These are phyloP conservation scores for Ophiocordyceps camponoti-floridani DNA, from an alignment of 2,329 filamentous ascomycete species.

Conservation along the genomic window DNA sequence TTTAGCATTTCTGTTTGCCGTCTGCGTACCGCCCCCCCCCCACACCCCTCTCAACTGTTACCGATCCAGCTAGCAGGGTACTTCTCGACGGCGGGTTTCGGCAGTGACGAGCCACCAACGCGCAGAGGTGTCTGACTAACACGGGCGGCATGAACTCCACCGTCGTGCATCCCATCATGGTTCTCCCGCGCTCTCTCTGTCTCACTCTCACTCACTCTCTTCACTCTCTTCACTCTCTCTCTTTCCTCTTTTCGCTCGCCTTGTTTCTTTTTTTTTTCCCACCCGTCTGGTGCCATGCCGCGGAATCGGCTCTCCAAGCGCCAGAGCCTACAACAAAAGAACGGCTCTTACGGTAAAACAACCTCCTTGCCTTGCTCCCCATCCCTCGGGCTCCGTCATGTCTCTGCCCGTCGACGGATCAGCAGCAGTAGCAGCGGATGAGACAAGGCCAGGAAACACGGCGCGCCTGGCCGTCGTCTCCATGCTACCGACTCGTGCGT, in stretches of 20 bases:
- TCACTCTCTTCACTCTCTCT: too few relatives aligned
- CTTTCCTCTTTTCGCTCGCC: background rate
- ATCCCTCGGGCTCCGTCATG: background rate
- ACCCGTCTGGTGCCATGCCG: background rate
- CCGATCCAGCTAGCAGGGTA: too few relatives aligned
- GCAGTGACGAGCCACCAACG: background rate
- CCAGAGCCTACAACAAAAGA: background rate
- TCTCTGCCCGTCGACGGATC: background rate
- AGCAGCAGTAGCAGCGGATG: too few relatives aligned
- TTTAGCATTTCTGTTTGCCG: background rate
- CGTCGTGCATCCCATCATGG: background rate
- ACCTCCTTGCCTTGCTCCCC: background rate
- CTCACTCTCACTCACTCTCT: background rate
- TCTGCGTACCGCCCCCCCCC: too few relatives aligned
- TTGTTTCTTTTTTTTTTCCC: background rate
- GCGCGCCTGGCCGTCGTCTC: background rate
- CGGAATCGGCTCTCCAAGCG: background rate
- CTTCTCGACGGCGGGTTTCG: background rate
- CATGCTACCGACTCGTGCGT: background rate
- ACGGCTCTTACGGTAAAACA: background rate
- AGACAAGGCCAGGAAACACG: background rate
- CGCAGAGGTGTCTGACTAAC: background rate
- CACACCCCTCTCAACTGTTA: background rate
- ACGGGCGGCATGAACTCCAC: background rate
- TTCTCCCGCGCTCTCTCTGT: background rate